Percentiles rank a stretch among this genome's conserved stretches.
These are phyloP conservation scores for Pleurotus cornucopiae DNA, from an alignment of 768 basidiomycete species.

Conservation along the genomic window DNA sequence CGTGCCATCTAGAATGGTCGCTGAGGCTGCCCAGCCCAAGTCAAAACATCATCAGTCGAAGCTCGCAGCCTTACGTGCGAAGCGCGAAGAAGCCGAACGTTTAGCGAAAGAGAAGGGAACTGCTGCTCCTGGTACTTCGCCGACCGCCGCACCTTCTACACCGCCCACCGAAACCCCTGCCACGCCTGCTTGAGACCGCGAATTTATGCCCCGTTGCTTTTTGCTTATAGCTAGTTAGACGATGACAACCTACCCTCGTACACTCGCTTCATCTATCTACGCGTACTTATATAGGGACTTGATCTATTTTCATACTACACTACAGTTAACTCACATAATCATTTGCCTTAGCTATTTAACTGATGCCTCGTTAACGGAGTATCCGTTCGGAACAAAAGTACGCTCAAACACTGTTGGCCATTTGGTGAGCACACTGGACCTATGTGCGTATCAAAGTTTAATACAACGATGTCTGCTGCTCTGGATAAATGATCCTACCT, in stretches of 20 bases:
- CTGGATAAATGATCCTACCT: conserved; percentile 34
- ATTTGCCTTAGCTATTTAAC: no score
- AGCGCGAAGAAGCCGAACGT: conserved; percentile 23
- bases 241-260: no score
- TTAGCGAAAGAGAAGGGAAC: conserved; percentile 20
- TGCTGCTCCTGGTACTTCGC: conserved; percentile 7
- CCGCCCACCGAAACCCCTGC: neutral
- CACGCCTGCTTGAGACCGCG: neutral
- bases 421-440: no score
- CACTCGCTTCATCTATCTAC: neutral
- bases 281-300: neutral
- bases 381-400: no score
- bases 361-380: no score
- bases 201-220: no score
- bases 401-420: no score
- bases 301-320: no score
- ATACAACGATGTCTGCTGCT: conserved; percentile 5
- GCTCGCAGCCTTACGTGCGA: neutral
- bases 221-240: no score
- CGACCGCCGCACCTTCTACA: neutral
- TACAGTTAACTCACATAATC: no score
- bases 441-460: no score
- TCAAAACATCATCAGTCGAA: conserved; percentile 40
- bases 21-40: conserved; percentile 77
- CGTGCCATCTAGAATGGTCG: conserved; percentile 63